Percentiles rank a stretch among this genome's conserved stretches.
Evolutionary conservation across 441 rosid species (phyloP).

Genomic region (Arabidopsis lyrata): DNA sequence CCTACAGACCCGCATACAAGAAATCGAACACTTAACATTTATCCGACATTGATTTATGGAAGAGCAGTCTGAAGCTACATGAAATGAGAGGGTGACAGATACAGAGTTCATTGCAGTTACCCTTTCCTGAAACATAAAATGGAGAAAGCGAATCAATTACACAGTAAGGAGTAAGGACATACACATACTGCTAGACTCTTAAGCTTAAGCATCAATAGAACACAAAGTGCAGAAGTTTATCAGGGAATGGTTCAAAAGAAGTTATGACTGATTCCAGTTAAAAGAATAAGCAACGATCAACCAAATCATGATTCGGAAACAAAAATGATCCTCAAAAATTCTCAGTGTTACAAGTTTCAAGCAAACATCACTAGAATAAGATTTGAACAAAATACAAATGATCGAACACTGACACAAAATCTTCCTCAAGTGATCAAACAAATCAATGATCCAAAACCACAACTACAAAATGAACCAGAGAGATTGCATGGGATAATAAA

Average conservation of each 20-base stretch:
- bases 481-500: constrained; percentile 8
- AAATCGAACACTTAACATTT: constrained; percentile 50
- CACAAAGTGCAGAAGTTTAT: neutral
- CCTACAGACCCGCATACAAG: constrained; percentile 48
- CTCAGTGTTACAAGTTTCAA: constrained; percentile 3
- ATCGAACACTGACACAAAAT: constrained; percentile 1
- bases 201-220: constrained; percentile 16
- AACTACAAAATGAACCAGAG: constrained; percentile 13
- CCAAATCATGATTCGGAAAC: constrained; percentile 12
- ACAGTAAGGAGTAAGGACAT: no score
- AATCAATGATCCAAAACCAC: constrained; percentile 11
- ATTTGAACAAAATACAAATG: neutral
- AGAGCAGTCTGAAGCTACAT: constrained; percentile 56
- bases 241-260: constrained; percentile 6
- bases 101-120: constrained; percentile 60
- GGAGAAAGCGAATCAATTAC: constrained; percentile 31
- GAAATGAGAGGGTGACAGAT: constrained; percentile 53
- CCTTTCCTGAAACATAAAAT: constrained; percentile 39
- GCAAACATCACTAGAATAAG: constrained; percentile 17
- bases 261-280: neutral
- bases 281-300: constrained; percentile 10
- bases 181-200: neutral
- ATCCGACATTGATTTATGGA: constrained; percentile 51
- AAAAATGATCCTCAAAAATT: constrained; percentile 10
- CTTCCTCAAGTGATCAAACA: constrained; percentile 18